phyloP scores from a whole-genome alignment of 805 yeast genomes.

The Yarrowia osloensis region DNA sequence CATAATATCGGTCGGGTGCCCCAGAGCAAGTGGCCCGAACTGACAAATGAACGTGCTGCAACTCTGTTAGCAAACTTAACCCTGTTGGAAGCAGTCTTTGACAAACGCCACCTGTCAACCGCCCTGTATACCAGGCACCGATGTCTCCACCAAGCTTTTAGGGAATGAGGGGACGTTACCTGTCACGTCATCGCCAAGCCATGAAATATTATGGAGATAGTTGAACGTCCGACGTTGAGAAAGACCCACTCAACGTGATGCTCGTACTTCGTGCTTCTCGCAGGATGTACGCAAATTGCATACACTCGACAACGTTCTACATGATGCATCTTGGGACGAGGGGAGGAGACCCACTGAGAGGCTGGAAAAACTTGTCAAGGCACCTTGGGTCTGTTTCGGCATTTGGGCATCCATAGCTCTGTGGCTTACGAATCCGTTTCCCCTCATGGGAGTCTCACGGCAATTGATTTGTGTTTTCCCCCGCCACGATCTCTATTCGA shows the following conservation, averaged over 20 bases:
- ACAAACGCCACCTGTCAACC: neutral
- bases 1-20: conserved; percentile 23
- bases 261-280: too few species aligned
- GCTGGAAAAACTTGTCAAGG: neutral
- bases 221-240: neutral
- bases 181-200: neutral
- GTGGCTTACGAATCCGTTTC: neutral
- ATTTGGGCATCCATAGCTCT: neutral
- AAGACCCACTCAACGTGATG: too few species aligned
- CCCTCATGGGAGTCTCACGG: conserved; percentile 6
- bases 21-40: conserved; percentile 5
- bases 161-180: neutral
- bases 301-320: too few species aligned
- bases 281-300: too few species aligned
- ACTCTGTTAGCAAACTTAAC: neutral
- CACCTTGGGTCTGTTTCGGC: neutral
- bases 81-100: neutral
- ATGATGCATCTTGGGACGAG: neutral
- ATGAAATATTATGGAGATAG: neutral
- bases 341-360: neutral
- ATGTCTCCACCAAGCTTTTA: neutral
- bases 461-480: conserved; percentile 2
- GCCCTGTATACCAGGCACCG: neutral
- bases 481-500: neutral
- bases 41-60: neutral